Evolutionary conservation across 371 early-diverging fungal genomes (phyloP).

Genomic region (Mucor irregularis): DNA sequence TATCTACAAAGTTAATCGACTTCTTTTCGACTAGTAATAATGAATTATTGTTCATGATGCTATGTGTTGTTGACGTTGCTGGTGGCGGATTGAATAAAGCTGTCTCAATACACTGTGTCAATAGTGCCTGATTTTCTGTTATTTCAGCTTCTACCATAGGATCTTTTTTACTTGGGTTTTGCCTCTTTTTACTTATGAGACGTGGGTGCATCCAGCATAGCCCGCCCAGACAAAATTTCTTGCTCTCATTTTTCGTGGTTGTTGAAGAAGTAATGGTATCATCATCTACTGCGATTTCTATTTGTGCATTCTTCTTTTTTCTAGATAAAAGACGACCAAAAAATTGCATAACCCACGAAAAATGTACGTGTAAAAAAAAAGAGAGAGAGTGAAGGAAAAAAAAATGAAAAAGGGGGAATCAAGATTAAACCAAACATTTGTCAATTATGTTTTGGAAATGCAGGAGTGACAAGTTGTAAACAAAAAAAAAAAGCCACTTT

Average conservation of each 20-base stretch:
- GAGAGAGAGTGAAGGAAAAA: neutral
- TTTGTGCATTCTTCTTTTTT: too few species aligned
- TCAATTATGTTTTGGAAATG: conserved; percentile 3
- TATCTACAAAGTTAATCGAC: too few species aligned
- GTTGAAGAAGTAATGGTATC: neutral
- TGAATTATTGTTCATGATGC: neutral
- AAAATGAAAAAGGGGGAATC: neutral
- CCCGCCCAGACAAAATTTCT: neutral
- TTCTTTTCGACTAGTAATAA: too few species aligned
- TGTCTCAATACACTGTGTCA: conserved; percentile 14
- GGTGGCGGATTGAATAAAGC: too few species aligned
- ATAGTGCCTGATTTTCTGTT: conserved; percentile 6
- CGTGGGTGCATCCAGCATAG: neutral
- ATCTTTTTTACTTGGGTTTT: neutral
- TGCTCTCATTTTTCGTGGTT: neutral
- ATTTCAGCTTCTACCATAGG: neutral
- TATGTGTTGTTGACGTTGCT: neutral
- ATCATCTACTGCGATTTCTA: too few species aligned
- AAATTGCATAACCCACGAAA: neutral
- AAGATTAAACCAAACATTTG: neutral
- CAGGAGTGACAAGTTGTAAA: neutral
- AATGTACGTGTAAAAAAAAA: neutral
- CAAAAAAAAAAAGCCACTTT: too few species aligned
- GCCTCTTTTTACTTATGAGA: neutral
- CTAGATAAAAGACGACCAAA: conserved; percentile 6